phyloP scores from a whole-genome alignment of 1,139 yeast species.

The Saccharomycopsis hybrid region DNA sequence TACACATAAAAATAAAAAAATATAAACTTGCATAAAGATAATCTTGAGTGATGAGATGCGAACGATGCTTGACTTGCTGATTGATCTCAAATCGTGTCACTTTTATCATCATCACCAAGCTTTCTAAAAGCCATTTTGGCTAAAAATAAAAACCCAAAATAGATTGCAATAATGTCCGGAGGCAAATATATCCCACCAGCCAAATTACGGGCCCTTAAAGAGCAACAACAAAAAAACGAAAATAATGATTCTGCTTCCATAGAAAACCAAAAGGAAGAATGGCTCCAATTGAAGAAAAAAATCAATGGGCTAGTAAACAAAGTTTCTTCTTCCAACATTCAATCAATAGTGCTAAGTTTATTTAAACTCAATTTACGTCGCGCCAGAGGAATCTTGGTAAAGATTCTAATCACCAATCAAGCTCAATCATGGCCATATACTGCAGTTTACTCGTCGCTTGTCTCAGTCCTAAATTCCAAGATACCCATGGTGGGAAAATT shows the following conservation, averaged over 20 bases:
- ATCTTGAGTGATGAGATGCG: too few species aligned
- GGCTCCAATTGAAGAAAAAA: constrained; percentile 46
- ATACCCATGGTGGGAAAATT: constrained; percentile 66
- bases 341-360: constrained; percentile 40
- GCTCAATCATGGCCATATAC: constrained; percentile 36
- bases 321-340: constrained; percentile 42
- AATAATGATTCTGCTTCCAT: neutral
- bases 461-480: constrained; percentile 57
- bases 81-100: too few species aligned
- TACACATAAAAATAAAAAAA: too few species aligned
- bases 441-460: constrained; percentile 50
- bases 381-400: constrained; percentile 54
- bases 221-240: neutral
- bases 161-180: too few species aligned
- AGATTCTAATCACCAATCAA: constrained; percentile 53
- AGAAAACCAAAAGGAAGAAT: constrained; percentile 31
- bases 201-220: constrained; percentile 1
- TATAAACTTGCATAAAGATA: too few species aligned
- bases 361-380: constrained; percentile 50
- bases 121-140: too few species aligned
- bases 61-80: too few species aligned
- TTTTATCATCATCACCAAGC: too few species aligned
- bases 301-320: constrained; percentile 45
- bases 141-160: too few species aligned
- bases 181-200: constrained; percentile 14